A percentile compares a stretch with the other conserved stretches of the same genome.
Evolutionary conservation across 805 yeast genomes (phyloP).

Genomic region (Blastobotrys robertii): DNA sequence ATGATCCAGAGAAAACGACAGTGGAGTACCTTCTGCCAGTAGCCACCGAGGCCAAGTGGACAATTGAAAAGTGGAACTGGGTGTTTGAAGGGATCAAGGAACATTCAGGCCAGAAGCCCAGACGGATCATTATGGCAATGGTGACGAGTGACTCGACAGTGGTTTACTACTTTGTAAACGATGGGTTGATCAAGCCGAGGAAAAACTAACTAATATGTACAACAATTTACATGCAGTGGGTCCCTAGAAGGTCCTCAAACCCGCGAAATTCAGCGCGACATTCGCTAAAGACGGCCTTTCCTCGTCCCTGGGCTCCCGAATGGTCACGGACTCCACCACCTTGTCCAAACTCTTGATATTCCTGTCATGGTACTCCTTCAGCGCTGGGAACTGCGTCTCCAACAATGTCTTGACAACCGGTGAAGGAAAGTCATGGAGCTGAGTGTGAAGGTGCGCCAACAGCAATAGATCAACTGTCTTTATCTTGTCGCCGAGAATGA

Average conservation of each 20-base stretch:
- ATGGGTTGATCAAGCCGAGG: slow-evolving; percentile 31
- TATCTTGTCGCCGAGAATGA: slow-evolving; percentile 1
- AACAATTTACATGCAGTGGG: neutral
- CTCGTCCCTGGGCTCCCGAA: no score
- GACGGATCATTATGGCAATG: slow-evolving; percentile 32
- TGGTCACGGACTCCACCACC: no score
- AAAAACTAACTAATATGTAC: slow-evolving; percentile 23
- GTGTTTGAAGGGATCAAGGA: slow-evolving; percentile 22
- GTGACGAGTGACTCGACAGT: slow-evolving; percentile 34
- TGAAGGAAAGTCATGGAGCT: slow-evolving; percentile 9
- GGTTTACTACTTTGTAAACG: slow-evolving; percentile 33
- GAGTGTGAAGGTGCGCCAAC: slow-evolving; percentile 12
- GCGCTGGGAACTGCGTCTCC: slow-evolving; percentile 9
- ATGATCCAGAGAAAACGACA: slow-evolving; percentile 10
- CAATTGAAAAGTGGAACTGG: slow-evolving; percentile 25
- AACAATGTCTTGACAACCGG: slow-evolving; percentile 10
- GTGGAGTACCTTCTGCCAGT: slow-evolving; percentile 22
- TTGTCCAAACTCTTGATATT: neutral
- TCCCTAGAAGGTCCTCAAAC: no score
- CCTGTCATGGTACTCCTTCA: slow-evolving; percentile 4
- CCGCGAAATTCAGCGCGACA: no score
- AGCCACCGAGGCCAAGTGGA: slow-evolving; percentile 23
- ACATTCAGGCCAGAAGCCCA: slow-evolving; percentile 8
- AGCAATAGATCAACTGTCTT: slow-evolving; percentile 13
- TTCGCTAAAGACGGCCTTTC: no score